Evolutionary conservation across 306 rosid genomes (phyloP), one percentile per base, ranked within the genome.

Genomic region (Crotalaria pallida): DNA sequence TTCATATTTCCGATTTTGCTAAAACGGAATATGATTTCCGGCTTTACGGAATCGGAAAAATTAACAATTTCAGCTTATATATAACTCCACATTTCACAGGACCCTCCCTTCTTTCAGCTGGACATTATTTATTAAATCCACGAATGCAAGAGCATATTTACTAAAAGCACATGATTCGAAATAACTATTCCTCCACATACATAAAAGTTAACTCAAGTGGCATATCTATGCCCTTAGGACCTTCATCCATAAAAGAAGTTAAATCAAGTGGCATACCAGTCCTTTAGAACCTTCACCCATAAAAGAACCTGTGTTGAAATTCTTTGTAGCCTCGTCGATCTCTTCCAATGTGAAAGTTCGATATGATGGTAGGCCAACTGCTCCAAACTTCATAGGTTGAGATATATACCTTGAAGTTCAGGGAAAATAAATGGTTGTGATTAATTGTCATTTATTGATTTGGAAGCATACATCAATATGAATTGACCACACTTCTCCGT

Each of bases 251-350:
- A n/a, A n/a, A n/a, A n/a, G n/a, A n/a, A n/a, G n/a, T 58, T 17
- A 24, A 51, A 66, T 36, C 47, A 57, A 64, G 67, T 51, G 13
- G 50, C 58, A 56, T 73, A 90, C 98, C 96, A 84, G 84, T 19
- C 97, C 97, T 56, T 88, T 79, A 68, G 94, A 87, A 67, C 87
- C 85, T 84, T 87, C 88, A 49, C 92, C 92, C 84, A 90, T 93
- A 63, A 87, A 85, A 74, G 89, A 73, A 60, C 87, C 78, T 2
- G 83, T 57, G 59, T 90, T 80, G 44, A 93, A 93, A 80, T 88
- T 88, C 43, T 88, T 83, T 51, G 98, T 93, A 2, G 97, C 92
- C 48, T 67, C 89, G 72, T 81, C 81, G 69, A 93, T 86, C 82
- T 93, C 98, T 78, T 93, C 97, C 22, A 85, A 67, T 8, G 97